Evolutionary conservation across 2,329 filamentous ascomycete species (phyloP).

Genomic region (Calonectria pseudoreteaudii): DNA sequence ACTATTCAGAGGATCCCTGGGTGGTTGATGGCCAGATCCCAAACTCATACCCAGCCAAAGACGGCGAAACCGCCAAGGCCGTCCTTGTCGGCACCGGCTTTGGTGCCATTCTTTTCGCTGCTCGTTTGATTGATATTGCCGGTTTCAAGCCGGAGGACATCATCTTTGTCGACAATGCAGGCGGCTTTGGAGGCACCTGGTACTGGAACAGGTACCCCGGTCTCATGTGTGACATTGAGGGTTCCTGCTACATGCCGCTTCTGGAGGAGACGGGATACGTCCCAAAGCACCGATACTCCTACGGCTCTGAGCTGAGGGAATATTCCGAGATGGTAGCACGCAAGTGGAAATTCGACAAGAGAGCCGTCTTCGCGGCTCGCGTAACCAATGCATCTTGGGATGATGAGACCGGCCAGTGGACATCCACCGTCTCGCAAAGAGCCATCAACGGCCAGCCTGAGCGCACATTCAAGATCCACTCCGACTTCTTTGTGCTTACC

Average conservation of each 20-base stretch:
- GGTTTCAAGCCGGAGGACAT: background rate
- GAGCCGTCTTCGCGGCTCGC: conserved; percentile 54
- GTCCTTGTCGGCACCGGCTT: background rate
- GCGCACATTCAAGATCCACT: background rate
- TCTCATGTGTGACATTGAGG: conserved; percentile 68
- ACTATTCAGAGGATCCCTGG: background rate
- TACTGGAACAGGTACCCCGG: conserved; percentile 64
- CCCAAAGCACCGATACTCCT: conserved; percentile 62
- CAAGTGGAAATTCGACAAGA: conserved; percentile 53
- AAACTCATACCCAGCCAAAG: background rate
- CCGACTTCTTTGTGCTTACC: background rate
- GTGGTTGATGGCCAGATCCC: background rate
- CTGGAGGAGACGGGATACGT: conserved; percentile 71
- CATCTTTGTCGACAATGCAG: background rate
- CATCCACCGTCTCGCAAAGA: background rate
- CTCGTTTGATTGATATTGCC: background rate
- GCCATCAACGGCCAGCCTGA: background rate
- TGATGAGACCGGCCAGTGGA: conserved; percentile 47
- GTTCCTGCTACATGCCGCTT: conserved; percentile 70
- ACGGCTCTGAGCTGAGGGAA: conserved; percentile 55
- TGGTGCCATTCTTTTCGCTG: background rate
- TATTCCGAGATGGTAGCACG: conserved; percentile 57
- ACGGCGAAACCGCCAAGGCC: background rate
- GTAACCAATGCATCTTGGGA: conserved; percentile 60
- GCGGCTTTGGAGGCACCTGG: background rate